These are phyloP conservation scores for Trichoderma atrobrunneum DNA, from an alignment of 2,329 filamentous ascomycete species.

Conservation along the genomic window DNA sequence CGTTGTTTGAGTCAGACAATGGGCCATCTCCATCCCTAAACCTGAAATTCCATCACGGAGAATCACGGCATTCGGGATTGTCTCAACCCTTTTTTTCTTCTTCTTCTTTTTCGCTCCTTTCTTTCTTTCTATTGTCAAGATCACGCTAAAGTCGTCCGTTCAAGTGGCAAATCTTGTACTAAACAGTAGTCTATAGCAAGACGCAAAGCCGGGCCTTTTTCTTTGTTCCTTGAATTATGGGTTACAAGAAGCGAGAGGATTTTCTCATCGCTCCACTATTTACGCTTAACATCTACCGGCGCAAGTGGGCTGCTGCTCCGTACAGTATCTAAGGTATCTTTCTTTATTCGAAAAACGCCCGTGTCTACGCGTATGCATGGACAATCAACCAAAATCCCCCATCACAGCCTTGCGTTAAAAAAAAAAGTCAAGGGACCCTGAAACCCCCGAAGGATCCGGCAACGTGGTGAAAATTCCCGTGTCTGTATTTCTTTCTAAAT, in stretches of 20 bases:
- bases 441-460: background rate
- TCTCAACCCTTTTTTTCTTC: background rate
- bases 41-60: background rate
- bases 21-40: background rate
- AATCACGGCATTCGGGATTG: background rate
- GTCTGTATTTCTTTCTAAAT: constrained; percentile 8
- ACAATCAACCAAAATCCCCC: background rate
- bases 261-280: background rate
- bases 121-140: no score
- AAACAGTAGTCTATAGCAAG: background rate
- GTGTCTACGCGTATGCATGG: constrained; percentile 1
- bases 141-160: background rate
- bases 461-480: constrained; percentile 1
- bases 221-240: background rate
- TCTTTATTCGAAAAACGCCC: background rate
- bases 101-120: no score
- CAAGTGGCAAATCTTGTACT: background rate
- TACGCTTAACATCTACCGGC: background rate
- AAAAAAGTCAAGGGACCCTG: background rate
- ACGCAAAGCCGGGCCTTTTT: background rate
- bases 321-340: background rate
- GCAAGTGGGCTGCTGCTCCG: background rate
- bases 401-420: background rate
- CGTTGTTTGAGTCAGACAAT: background rate
- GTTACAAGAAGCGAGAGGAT: background rate